Evolutionary conservation across 306 rosid species (phyloP).

Genomic region (Calophaca sinica): DNA sequence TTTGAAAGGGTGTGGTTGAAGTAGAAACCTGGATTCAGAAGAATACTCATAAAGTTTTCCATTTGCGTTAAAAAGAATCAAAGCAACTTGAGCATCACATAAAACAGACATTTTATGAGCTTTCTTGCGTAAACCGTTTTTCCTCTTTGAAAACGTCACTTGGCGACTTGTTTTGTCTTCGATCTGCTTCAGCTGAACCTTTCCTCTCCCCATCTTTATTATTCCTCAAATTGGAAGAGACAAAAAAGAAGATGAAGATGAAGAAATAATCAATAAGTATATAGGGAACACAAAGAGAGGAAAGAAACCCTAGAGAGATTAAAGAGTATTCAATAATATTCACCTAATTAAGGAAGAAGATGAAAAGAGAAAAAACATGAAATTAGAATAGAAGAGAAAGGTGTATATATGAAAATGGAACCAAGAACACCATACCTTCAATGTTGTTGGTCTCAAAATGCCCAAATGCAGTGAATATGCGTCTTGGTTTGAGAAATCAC

Average conservation of each 20-base stretch:
- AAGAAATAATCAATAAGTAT: background rate
- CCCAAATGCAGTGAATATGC: too few species aligned
- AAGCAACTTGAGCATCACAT: conserved; percentile 81
- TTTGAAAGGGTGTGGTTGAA: background rate
- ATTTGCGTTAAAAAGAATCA: conserved; percentile 72
- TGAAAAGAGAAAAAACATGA: too few species aligned
- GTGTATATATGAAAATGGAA: background rate
- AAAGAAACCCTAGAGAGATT: conserved; percentile 37
- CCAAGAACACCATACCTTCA: too few species aligned
- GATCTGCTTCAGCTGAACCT: conserved; percentile 78
- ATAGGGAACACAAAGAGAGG: background rate
- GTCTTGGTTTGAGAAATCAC: too few species aligned
- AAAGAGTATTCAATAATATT: too few species aligned
- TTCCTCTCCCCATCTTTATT: conserved; percentile 71
- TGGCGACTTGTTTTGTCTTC: conserved; percentile 88
- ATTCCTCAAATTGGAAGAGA: background rate
- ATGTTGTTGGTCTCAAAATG: too few species aligned
- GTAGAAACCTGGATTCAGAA: conserved; percentile 60
- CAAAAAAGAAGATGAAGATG: background rate
- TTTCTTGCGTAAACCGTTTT: conserved; percentile 71
- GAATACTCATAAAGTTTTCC: conserved; percentile 78
- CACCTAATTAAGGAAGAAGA: conserved; percentile 12
- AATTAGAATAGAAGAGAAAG: background rate
- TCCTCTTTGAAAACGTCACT: conserved; percentile 83
- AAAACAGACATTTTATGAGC: conserved; percentile 86